These are phyloP conservation scores for Plectosphaerella cucumerina DNA, from an alignment of 2,329 filamentous ascomycete species.

Conservation along the genomic window DNA sequence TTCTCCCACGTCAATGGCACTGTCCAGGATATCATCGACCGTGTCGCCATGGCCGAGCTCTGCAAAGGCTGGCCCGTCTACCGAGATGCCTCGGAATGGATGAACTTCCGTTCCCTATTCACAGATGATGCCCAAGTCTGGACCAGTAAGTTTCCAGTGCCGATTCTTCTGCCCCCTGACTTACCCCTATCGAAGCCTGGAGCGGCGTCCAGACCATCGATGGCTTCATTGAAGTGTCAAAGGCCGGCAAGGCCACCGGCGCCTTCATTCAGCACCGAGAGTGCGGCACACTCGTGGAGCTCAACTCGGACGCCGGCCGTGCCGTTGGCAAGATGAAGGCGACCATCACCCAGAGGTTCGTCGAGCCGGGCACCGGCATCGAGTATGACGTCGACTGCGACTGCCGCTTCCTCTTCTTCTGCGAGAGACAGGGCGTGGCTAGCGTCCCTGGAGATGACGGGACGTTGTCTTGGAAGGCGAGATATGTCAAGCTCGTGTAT, in stretches of 20 bases:
- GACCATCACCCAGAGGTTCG: constrained; percentile 48
- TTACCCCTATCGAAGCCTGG: constrained; percentile 33
- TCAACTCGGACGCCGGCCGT: constrained; percentile 30
- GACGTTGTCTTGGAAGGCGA: constrained; percentile 29
- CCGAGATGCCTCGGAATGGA: constrained; percentile 48
- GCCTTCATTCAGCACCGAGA: constrained; percentile 56
- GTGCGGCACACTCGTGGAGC: constrained; percentile 42
- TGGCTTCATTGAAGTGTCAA: constrained; percentile 38
- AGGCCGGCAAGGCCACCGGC: constrained; percentile 43
- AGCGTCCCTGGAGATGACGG: neutral
- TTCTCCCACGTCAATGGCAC: constrained; percentile 43
- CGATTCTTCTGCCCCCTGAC: neutral
- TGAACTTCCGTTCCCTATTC: constrained; percentile 46
- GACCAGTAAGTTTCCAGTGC: constrained; percentile 35
- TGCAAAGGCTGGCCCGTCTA: constrained; percentile 52
- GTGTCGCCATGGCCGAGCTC: constrained; percentile 43
- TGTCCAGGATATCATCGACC: constrained; percentile 33
- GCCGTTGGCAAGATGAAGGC: constrained; percentile 51
- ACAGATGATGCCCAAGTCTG: constrained; percentile 41
- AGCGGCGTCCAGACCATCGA: constrained; percentile 32
- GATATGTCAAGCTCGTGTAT: constrained; percentile 44
- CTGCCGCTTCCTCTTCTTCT: constrained; percentile 45
- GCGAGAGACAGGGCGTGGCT: constrained; percentile 20
- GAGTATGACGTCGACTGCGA: constrained; percentile 47
- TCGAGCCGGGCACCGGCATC: constrained; percentile 18